phyloP scores from a whole-genome alignment of 2,329 filamentous ascomycete species.

The Calonectria pauciramosa region DNA sequence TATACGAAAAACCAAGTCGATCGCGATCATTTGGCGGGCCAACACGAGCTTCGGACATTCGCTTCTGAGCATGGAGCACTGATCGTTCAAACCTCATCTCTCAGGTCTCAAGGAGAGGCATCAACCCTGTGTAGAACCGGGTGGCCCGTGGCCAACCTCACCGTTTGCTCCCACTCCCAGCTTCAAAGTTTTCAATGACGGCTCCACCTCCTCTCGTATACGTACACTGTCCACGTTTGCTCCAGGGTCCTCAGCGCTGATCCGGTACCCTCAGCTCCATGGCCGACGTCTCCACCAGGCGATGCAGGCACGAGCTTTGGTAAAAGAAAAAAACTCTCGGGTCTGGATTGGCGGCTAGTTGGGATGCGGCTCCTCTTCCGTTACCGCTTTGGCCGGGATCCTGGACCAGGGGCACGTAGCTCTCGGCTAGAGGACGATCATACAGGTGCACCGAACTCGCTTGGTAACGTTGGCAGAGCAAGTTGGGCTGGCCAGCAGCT shows the following conservation, averaged over 20 bases:
- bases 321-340: constrained; percentile 11
- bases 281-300: background rate
- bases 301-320: constrained; percentile 32
- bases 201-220: constrained; percentile 12
- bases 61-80: background rate
- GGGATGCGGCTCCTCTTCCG: constrained; percentile 40
- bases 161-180: background rate
- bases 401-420: constrained; percentile 15
- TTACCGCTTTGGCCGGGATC: constrained; percentile 27
- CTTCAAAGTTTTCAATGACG: constrained; percentile 17
- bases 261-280: background rate
- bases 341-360: constrained; percentile 32
- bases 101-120: constrained; percentile 10
- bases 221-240: background rate
- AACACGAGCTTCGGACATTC: background rate
- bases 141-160: background rate
- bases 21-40: background rate
- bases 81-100: background rate
- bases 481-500: background rate
- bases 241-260: background rate
- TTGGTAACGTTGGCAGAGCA: background rate
- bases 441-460: constrained; percentile 16
- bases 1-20: background rate
- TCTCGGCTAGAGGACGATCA: constrained; percentile 24
- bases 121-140: background rate